Base-by-base conservation (phyloP, 371 early-diverging fungal genomes). In the Batkoa obscura region DNA sequence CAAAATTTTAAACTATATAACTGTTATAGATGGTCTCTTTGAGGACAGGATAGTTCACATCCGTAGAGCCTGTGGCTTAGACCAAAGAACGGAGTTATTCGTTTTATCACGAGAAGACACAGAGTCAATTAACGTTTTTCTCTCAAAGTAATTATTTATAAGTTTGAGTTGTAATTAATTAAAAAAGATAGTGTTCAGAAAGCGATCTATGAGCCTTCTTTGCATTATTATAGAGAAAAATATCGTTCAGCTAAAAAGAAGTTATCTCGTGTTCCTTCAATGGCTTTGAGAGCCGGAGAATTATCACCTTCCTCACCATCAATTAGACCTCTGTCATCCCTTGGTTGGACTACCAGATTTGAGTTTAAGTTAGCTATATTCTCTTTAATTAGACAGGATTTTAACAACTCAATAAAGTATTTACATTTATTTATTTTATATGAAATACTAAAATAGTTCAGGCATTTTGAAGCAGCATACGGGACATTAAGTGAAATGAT, bases 301-400 rank as follows among this genome's bases (percentile, higher is more conserved):
- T 23, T 23, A 23, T 23, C 23, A 23, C 75, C 80, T 3, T 68
- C 75, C 3, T 71, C 77, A 12, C 53, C 74, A 53, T 41, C 56
- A 2, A 62, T 71, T 12, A 71, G 72, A 33, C 70, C 71, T 0
- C 66, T 80, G 12, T 67, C 74, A 37, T 56, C 70, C 4, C 68
- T 68, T 41, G 90, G 87, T 1, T 90, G 90, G 90, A 68, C 74
- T 58, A 54, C 81, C 4, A 74, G 90, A n/a, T 88, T 88, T 57
- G 89, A 90, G 48, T 79, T 71, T 51, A 90, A 90, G 64, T 63
- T 77, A 58, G 88, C 69, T 3, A 73, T 77, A 33, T 84, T 86
- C 60, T 75, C 80, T 8, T 87, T 86, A 59, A 79, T 80, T 41
- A 71, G 80, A 10, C 85, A 86, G 57, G 89, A 90, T 33, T 72